Percentiles rank a stretch among this genome's conserved stretches.
Conservation (phyloP, 1,284 basidiomycete species). For the Takashimella koratensis region DNA sequence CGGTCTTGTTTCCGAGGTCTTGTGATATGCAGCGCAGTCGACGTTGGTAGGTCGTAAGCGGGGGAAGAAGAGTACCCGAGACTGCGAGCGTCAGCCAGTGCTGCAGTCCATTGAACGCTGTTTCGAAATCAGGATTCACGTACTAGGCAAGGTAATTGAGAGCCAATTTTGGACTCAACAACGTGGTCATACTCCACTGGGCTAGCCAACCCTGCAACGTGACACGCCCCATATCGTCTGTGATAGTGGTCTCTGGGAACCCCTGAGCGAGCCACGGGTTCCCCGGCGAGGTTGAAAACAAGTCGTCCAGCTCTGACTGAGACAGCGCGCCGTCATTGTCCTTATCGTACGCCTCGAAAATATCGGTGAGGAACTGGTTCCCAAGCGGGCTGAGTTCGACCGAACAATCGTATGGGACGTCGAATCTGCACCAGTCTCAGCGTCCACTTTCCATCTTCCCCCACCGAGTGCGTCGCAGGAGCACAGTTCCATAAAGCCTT, state of each 20-base stretch:
- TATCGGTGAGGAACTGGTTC: constrained; percentile 95
- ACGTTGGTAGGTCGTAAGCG: constrained; percentile 52
- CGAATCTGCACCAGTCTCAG: constrained; percentile 60
- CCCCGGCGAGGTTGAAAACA: constrained; percentile 92
- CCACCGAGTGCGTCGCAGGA: neutral
- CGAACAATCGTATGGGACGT: constrained; percentile 87
- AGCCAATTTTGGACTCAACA: constrained; percentile 86
- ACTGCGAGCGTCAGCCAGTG: too few relatives aligned
- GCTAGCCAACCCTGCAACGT: constrained; percentile 97
- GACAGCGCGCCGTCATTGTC: constrained; percentile 94
- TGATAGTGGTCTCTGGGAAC: constrained; percentile 85
- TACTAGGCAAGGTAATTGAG: constrained; percentile 90
- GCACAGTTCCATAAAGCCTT: neutral
- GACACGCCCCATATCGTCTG: constrained; percentile 83
- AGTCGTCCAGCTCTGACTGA: constrained; percentile 73
- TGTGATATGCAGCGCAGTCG: constrained; percentile 74
- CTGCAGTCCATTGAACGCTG: too few relatives aligned
- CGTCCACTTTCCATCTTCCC: neutral
- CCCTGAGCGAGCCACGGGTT: constrained; percentile 85
- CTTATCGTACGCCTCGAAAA: constrained; percentile 96
- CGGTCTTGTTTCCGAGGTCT: constrained; percentile 79
- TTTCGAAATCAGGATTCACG: too few relatives aligned
- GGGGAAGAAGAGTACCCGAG: constrained; percentile 50
- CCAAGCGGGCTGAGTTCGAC: constrained; percentile 90
- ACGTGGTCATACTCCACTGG: constrained; percentile 98